Percentiles rank a stretch among this genome's conserved stretches.
Evolutionary conservation across 2,329 filamentous ascomycete species (phyloP).

Genomic region (Bipolaris bicolor): DNA sequence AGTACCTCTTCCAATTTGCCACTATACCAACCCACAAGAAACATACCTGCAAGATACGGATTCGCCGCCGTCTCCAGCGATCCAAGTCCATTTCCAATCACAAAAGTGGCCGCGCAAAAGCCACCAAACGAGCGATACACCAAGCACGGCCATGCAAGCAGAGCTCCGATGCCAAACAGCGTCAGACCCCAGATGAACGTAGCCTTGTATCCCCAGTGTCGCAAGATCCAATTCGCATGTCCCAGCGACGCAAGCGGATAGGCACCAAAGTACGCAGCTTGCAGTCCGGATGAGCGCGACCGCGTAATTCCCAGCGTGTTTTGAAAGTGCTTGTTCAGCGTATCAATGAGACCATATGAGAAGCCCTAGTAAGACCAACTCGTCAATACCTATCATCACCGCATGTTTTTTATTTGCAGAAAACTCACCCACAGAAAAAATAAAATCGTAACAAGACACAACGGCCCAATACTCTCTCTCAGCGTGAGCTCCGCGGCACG

Average conservation of each 20-base stretch:
- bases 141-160: constrained; percentile 65
- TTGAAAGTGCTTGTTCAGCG: constrained; percentile 59
- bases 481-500: constrained; percentile 68
- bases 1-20: neutral
- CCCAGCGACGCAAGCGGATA: constrained; percentile 58
- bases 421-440: constrained; percentile 66
- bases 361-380: constrained; percentile 50
- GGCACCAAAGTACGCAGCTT: constrained; percentile 58
- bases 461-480: constrained; percentile 69
- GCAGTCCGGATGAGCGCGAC: constrained; percentile 54
- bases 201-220: constrained; percentile 57
- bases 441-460: constrained; percentile 68
- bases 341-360: constrained; percentile 64
- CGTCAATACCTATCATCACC: neutral
- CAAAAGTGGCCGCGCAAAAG: constrained; percentile 65
- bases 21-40: neutral
- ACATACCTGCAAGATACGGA: constrained; percentile 42
- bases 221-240: constrained; percentile 56
- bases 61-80: constrained; percentile 67
- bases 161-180: constrained; percentile 62
- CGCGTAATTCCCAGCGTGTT: constrained; percentile 52
- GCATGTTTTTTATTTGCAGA: too few species aligned
- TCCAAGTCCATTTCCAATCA: constrained; percentile 59
- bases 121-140: constrained; percentile 63
- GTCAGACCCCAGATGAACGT: constrained; percentile 60